phyloP scores from a whole-genome alignment of 805 yeast genomes.

The Saccharomycopsis sp. region DNA sequence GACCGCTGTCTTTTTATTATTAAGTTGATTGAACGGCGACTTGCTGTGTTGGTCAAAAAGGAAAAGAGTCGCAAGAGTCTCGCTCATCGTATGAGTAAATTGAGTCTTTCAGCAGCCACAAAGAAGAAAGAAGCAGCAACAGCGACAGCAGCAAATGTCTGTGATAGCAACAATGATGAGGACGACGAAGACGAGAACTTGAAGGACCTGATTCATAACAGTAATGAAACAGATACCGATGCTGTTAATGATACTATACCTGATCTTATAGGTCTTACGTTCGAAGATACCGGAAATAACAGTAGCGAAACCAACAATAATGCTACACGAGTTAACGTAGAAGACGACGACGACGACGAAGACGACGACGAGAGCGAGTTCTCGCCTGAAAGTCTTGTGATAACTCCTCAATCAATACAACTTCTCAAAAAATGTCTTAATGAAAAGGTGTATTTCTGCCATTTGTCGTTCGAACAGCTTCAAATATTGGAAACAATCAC shows the following conservation, averaged over 20 bases:
- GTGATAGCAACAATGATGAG: background rate
- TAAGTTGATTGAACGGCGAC: conserved; percentile 35
- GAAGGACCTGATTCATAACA: background rate
- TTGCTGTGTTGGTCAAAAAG: conserved; percentile 6
- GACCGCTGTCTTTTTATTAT: conserved; percentile 45
- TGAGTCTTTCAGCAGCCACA: background rate
- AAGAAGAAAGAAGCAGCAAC: background rate
- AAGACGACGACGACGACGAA: conserved; percentile 9
- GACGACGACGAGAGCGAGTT: conserved; percentile 22
- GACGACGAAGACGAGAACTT: background rate
- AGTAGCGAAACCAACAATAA: background rate
- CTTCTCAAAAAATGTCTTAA: conserved; percentile 33
- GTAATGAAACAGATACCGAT: background rate
- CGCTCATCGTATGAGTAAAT: background rate
- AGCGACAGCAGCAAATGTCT: background rate
- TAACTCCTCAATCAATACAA: conserved; percentile 3
- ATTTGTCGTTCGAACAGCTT: conserved; percentile 42
- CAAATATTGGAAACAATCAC: conserved; percentile 36
- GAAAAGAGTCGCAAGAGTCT: background rate
- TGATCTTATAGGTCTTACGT: background rate
- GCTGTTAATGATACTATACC: background rate
- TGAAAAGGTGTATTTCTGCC: conserved; percentile 40
- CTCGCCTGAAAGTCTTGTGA: conserved; percentile 6
- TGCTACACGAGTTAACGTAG: background rate
- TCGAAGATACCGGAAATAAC: background rate